These are phyloP conservation scores for Amaranthus cruentus DNA, from an alignment of 148 eudicot species.

Conservation along the genomic window DNA sequence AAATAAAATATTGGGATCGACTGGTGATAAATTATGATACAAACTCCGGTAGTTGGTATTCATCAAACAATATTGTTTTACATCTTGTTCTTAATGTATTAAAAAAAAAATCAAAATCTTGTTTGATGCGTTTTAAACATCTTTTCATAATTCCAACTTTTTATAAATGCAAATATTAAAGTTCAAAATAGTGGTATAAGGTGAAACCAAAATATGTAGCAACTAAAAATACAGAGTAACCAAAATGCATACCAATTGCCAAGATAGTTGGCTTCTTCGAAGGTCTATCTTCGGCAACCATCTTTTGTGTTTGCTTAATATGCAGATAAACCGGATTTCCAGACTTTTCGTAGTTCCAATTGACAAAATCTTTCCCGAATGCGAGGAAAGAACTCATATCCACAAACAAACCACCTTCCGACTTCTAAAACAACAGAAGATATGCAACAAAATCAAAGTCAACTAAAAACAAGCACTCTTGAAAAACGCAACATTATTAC, in stretches of 20 bases:
- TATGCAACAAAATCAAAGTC: neutral
- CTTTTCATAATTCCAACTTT: no score
- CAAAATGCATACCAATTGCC: constrained; percentile 66
- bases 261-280: constrained; percentile 88
- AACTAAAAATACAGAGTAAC: neutral
- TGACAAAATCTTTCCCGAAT: constrained; percentile 78
- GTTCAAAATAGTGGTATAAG: no score
- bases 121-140: no score
- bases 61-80: no score
- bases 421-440: constrained; percentile 42
- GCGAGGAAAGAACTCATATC: constrained; percentile 93
- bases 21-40: no score
- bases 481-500: neutral
- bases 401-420: constrained; percentile 84
- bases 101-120: no score
- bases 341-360: constrained; percentile 86
- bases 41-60: no score
- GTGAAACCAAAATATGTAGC: no score
- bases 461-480: neutral
- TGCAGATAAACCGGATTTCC: constrained; percentile 86
- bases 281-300: constrained; percentile 84
- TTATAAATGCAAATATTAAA: no score
- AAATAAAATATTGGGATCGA: no score
- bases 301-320: constrained; percentile 73
- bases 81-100: no score